Evolutionary conservation across 768 basidiomycete species (phyloP).

Genomic region (Boletus insuetus): DNA sequence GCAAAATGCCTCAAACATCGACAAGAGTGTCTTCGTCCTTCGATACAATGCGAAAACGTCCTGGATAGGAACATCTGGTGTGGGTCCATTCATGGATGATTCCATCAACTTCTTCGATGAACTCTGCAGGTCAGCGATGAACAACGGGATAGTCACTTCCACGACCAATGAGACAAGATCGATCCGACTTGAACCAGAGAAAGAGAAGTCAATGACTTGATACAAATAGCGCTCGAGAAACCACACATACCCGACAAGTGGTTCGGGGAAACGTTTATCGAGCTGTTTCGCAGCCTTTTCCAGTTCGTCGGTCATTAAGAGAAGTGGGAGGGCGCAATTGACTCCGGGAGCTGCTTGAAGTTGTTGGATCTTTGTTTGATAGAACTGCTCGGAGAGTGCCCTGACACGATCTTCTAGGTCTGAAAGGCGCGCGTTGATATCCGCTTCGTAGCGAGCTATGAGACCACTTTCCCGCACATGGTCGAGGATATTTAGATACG

Average conservation of each 20-base stretch:
- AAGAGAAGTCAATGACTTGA: not conserved
- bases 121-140: constrained; percentile 62
- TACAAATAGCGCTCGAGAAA: not conserved
- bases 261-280: constrained; percentile 84
- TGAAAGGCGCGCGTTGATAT: constrained; percentile 60
- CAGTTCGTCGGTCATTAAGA: constrained; percentile 84
- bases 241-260: constrained; percentile 66
- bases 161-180: constrained; percentile 76
- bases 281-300: constrained; percentile 82
- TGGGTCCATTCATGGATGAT: constrained; percentile 82
- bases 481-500: constrained; percentile 66
- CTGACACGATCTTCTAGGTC: constrained; percentile 69
- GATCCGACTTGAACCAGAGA: constrained; percentile 46
- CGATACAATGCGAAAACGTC: constrained; percentile 88
- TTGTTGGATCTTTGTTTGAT: constrained; percentile 59
- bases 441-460: constrained; percentile 70
- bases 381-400: constrained; percentile 58
- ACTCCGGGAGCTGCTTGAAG: constrained; percentile 70
- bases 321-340: constrained; percentile 75
- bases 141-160: constrained; percentile 64
- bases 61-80: constrained; percentile 83
- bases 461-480: constrained; percentile 67
- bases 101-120: constrained; percentile 75
- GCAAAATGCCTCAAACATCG: constrained; percentile 82
- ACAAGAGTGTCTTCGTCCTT: constrained; percentile 66